Conservation (phyloP, 129 eudicot genomes). For the Centella asiatica region DNA sequence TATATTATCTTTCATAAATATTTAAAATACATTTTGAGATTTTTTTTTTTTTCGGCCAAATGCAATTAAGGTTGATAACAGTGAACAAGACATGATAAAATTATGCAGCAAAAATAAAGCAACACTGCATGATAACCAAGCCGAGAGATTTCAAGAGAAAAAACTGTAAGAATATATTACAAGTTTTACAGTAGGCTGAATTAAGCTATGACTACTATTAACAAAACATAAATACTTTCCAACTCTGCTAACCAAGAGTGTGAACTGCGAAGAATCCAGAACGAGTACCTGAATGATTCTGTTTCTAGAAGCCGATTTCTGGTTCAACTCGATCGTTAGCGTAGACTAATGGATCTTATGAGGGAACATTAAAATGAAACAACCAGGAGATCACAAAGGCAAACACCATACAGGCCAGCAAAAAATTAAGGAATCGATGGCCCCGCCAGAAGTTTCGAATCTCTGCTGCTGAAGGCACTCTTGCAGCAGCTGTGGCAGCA, state of each 20-base stretch:
- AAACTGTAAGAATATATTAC: too few species aligned
- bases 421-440: conserved; percentile 80
- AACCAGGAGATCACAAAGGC: conserved; percentile 98
- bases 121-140: too few species aligned
- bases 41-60: too few species aligned
- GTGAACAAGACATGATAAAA: too few species aligned
- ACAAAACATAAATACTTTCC: background rate
- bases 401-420: conserved; percentile 95
- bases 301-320: background rate
- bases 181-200: too few species aligned
- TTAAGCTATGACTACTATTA: background rate
- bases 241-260: too few species aligned
- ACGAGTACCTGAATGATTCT: too few species aligned
- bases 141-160: too few species aligned
- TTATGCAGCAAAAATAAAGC: too few species aligned
- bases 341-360: conserved; percentile 18
- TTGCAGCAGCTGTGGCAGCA: conserved; percentile 27
- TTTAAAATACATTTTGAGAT: too few species aligned
- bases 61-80: too few species aligned
- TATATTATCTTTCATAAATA: too few species aligned
- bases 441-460: conserved; percentile 79
- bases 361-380: conserved; percentile 84
- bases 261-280: background rate
- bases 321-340: background rate
- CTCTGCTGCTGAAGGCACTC: conserved; percentile 33